phyloP scores from a whole-genome alignment of 176 grass and related monocot species.

The Hordeum marinum region DNA sequence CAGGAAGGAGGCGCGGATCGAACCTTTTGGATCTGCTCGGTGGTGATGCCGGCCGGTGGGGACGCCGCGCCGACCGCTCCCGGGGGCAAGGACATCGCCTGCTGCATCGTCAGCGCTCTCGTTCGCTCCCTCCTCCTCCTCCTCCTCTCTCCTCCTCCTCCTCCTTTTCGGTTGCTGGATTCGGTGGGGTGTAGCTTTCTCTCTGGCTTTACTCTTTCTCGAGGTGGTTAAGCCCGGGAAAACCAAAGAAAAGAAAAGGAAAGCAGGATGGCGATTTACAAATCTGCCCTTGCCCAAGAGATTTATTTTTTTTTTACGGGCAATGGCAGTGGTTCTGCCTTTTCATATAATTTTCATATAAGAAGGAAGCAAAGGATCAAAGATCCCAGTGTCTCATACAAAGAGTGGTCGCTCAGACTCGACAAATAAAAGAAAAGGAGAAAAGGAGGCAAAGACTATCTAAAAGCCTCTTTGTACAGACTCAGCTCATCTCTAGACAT shows the following conservation, averaged over 20 bases:
- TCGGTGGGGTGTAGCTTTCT: background rate
- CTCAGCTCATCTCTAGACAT: too few relatives aligned
- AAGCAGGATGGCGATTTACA: background rate
- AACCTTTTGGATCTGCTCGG: conserved; percentile 98
- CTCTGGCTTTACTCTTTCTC: conserved; percentile 5
- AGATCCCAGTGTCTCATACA: too few relatives aligned
- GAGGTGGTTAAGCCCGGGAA: background rate
- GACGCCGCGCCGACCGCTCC: conserved; percentile 27
- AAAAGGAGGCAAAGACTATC: too few relatives aligned
- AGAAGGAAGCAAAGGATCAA: too few relatives aligned
- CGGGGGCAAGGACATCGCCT: conserved; percentile 54
- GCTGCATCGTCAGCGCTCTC: conserved; percentile 52
- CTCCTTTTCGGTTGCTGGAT: background rate
- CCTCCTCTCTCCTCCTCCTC: background rate
- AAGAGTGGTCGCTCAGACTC: too few relatives aligned
- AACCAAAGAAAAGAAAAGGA: background rate
- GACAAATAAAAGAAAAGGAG: too few relatives aligned
- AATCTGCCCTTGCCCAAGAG: background rate
- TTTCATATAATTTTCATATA: too few relatives aligned
- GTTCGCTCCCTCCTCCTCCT: background rate
- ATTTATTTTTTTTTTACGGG: too few relatives aligned
- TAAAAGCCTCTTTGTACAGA: too few relatives aligned
- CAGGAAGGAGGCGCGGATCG: background rate
- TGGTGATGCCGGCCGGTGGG: conserved; percentile 62
- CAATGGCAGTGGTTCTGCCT: too few relatives aligned